phyloP scores from a whole-genome alignment of 306 rosid genomes.

The Inga laurina region DNA sequence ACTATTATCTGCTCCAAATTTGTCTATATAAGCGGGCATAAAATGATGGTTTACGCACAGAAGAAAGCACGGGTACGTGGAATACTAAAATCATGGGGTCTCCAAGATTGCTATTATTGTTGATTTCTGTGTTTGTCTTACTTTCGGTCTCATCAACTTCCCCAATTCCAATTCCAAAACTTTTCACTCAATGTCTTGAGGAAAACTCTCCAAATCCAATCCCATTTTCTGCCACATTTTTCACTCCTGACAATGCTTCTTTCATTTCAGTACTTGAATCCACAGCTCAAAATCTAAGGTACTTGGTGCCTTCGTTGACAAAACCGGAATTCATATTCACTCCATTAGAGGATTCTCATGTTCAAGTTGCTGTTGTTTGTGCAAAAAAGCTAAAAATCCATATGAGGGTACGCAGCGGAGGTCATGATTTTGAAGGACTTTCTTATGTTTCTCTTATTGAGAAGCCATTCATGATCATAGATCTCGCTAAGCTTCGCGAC shows the following conservation, averaged over 20 bases:
- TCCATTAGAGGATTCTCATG: slow-evolving; percentile 46
- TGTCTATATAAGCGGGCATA: slow-evolving; percentile 6
- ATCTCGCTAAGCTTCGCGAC: neutral
- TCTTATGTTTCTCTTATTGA: too few relatives aligned
- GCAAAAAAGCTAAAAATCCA: too few relatives aligned
- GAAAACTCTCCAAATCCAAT: slow-evolving; percentile 20
- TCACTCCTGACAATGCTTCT: slow-evolving; percentile 36
- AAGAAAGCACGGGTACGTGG: neutral
- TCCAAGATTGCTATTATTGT: neutral
- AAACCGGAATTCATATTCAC: slow-evolving; percentile 70
- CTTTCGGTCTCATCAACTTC: neutral
- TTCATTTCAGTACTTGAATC: slow-evolving; percentile 45
- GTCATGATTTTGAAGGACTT: too few relatives aligned
- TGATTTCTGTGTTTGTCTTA: neutral
- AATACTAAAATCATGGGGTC: slow-evolving; percentile 26
- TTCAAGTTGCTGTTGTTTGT: slow-evolving; percentile 15
- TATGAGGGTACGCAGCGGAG: too few relatives aligned
- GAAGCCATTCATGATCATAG: too few relatives aligned
- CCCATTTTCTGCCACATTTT: slow-evolving; percentile 33
- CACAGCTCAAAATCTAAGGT: slow-evolving; percentile 54
- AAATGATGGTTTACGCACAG: neutral
- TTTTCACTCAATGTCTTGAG: slow-evolving; percentile 44
- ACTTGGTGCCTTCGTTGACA: slow-evolving; percentile 45
- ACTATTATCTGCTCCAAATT: slow-evolving; percentile 16
- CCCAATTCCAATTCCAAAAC: slow-evolving; percentile 15